Base-by-base conservation (phyloP, 768 basidiomycete genomes). In the Suillus occidentalis region DNA sequence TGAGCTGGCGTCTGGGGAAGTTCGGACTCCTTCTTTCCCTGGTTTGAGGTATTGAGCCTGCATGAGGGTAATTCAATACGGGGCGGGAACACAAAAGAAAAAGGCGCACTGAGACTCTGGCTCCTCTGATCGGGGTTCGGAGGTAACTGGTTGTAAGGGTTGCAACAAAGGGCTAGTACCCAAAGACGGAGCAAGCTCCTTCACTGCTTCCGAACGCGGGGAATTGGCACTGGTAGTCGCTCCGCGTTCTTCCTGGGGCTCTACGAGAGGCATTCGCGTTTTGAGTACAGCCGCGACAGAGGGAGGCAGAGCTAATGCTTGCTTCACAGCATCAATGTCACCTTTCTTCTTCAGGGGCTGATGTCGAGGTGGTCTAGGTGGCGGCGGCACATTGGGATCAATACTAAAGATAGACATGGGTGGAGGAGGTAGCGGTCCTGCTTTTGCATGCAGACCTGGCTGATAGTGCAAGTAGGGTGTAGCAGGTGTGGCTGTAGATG, bases 341-440 rank as follows among this genome's bases (percentile, higher is more conserved):
- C 79, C 76, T 68, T 74, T 78, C 55, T 72, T 75, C 60, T 80
- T 83, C 22, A 84, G 65, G 28, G 88, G 87, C 14, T 88, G 87
- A 68, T 85, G 81, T 6, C 88, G 78, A 49, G 89, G 86, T 40
- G 88, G 87, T 45, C 86, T 85, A 65, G 89, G 87, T 3, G 81
- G 77, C 28, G 88, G 86, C 13, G 84, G 80, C 10, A 83, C 77
- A 58, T 73, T 79, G 14, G 79, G 78, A 58, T 83, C 78, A 39
- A 86, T 80, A 64, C 78, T 78, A 62, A 87, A 82, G 63, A 80
- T 74, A 22, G 87, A 82, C 64, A 87, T 80, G 3, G 90, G 89
- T 10, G 89, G 90, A 39, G 86, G 85, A 36, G 91, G 90, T 65
- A 90, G 80, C 56, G 91, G 90, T 5, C 89, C 89, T 49, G 90